Evolutionary conservation across 768 basidiomycete species (phyloP), one percentile per base, ranked within the genome.

Genomic region (Lactarius tabidus): DNA sequence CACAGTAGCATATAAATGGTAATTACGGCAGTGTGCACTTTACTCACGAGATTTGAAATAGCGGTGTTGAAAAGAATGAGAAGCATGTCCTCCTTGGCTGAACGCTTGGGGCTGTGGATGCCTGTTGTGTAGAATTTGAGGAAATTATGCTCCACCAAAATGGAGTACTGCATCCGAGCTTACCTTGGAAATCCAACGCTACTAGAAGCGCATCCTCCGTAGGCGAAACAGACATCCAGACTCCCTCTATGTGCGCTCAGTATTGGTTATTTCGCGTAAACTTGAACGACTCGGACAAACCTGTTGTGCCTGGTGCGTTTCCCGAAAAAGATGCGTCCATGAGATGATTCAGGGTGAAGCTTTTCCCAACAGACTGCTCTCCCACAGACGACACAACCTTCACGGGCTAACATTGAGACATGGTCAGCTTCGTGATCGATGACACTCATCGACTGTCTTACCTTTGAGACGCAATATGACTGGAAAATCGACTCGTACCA

Each of bases 351-450:
- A 87, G 71, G 0, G 81, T 75, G 62, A 81, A 87, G 57, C 81
- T 83, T 69, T 86, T 86, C 0, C 85, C 86, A 0, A 87, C 86
- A 0, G 84, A 86, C 69, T 87, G 86, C 71, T 86, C 85, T 3
- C 85, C 85, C 85, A 87, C 86, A 0, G 86, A 87, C 0, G 86
- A 85, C 1, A 87, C 85, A 2, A 87, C 86, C 68, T 79, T 81
- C 18, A 87, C 85, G 1, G 84, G 85, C 83, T 86, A 41, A 18
- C 23, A 41, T 56, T 6, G n/a, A 14, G 38, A 59, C 48, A 60
- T 26, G 8, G 7, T 61, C 1, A 54, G 23, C 23, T 52, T 31
- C 60, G 55, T 43, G 43, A 9, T 0, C 12, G 4, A 28, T 3
- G 1, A 45, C 0, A 17, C 9, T 26, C 26, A 12, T 9, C 10